phyloP scores from a whole-genome alignment of 208 protist species.

The Kentomonas sorsogonicus region DNA sequence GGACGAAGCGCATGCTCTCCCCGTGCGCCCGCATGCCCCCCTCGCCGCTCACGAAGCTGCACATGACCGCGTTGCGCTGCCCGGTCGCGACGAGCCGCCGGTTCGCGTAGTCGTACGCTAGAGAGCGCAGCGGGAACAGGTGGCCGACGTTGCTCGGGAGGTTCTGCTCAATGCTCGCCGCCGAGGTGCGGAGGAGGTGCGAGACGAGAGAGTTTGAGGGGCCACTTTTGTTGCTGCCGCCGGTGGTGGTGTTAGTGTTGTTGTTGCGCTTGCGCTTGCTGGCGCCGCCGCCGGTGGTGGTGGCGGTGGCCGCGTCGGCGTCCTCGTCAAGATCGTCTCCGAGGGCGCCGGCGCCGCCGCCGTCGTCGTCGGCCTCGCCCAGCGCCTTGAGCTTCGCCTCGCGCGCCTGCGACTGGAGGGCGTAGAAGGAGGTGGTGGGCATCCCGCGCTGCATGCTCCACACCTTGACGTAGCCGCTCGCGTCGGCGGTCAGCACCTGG shows the following conservation, averaged over 20 bases:
- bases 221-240: no score
- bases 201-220: no score
- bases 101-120: slow-evolving; percentile 56
- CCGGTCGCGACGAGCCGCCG: slow-evolving; percentile 65
- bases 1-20: slow-evolving; percentile 35
- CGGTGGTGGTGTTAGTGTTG: no score
- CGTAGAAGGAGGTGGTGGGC: slow-evolving; percentile 63
- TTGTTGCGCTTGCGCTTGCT: no score
- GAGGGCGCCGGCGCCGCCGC: slow-evolving; percentile 1
- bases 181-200: slow-evolving; percentile 18
- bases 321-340: not conserved
- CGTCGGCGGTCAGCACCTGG: slow-evolving; percentile 62
- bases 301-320: no score
- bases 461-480: slow-evolving; percentile 66
- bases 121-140: slow-evolving; percentile 34
- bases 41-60: slow-evolving; percentile 57
- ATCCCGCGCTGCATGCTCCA: slow-evolving; percentile 49
- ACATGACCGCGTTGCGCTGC: slow-evolving; percentile 54
- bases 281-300: no score
- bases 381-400: slow-evolving; percentile 4
- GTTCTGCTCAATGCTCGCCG: slow-evolving; percentile 28
- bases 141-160: slow-evolving; percentile 25
- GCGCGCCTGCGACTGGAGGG: slow-evolving; percentile 23
- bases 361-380: slow-evolving; percentile 4
- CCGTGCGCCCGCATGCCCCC: slow-evolving; percentile 46